These are phyloP conservation scores for Xylariaceae sp. DNA, from an alignment of 2,329 filamentous ascomycete species.

Conservation along the genomic window DNA sequence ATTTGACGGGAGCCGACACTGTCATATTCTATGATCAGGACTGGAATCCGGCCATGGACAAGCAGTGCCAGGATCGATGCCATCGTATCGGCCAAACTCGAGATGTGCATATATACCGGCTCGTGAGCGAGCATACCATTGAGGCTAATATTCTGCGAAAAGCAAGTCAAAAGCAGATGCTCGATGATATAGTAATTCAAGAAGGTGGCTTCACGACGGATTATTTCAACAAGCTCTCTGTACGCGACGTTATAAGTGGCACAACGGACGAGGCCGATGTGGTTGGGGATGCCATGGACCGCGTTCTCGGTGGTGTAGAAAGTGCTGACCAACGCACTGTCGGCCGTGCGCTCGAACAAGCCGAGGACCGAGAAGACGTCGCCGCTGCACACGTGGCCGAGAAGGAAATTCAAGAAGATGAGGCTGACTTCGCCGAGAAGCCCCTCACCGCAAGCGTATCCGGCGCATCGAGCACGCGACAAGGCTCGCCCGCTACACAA, in stretches of 20 bases:
- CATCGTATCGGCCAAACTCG: conserved; percentile 97
- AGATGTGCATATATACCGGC: conserved; percentile 95
- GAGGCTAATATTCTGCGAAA: conserved; percentile 97
- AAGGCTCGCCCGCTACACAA: conserved; percentile 43
- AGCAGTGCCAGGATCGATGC: conserved; percentile 95
- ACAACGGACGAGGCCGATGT: conserved; percentile 47
- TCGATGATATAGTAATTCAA: conserved; percentile 97
- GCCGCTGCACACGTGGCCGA: conserved; percentile 81
- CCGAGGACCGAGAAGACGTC: conserved; percentile 89
- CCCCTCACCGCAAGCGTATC: conserved; percentile 40
- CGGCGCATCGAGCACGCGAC: conserved; percentile 45
- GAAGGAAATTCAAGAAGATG: conserved; percentile 81
- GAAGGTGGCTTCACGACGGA: conserved; percentile 98
- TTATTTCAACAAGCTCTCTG: conserved; percentile 74
- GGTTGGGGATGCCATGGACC: conserved; percentile 69
- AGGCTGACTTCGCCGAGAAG: conserved; percentile 75
- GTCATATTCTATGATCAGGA: conserved; percentile 99
- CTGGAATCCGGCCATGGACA: conserved; percentile 99
- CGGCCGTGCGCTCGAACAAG: conserved; percentile 73
- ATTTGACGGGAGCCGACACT: conserved; percentile 91
- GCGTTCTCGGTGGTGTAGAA: conserved; percentile 65
- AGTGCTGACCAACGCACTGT: conserved; percentile 57
- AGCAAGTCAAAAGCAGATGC: conserved; percentile 93
- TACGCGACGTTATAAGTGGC: conserved; percentile 61
- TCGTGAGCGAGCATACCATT: conserved; percentile 89